These are phyloP conservation scores for Sugiyamaella xylanicola DNA, from an alignment of 1,139 yeast genomes.

Conservation along the genomic window DNA sequence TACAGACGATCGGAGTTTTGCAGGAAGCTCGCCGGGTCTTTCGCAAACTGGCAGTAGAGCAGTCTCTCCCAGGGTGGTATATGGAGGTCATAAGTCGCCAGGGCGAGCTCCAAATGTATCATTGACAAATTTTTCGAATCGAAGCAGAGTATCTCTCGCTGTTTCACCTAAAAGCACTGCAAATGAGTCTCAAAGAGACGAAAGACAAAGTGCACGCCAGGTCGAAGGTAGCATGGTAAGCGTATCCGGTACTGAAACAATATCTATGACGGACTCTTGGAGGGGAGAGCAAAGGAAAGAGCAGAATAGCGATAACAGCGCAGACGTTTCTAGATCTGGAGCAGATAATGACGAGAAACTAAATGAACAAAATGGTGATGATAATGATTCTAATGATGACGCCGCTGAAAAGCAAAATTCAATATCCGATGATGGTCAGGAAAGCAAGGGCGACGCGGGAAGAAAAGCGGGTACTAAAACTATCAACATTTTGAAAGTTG, in stretches of 20 bases:
- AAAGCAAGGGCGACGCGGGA: slow-evolving; percentile 2
- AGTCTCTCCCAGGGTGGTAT: slow-evolving; percentile 3
- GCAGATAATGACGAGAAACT: background rate
- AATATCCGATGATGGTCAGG: background rate
- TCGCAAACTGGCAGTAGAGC: background rate
- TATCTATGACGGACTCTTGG: background rate
- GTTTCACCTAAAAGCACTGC: background rate
- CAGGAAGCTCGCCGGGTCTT: background rate
- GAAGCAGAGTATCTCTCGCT: slow-evolving; percentile 7
- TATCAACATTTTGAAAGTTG: slow-evolving; percentile 3
- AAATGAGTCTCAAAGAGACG: background rate
- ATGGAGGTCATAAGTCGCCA: slow-evolving; percentile 5
- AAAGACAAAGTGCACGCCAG: background rate
- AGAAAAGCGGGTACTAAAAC: background rate
- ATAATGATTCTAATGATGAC: background rate
- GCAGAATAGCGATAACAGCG: background rate
- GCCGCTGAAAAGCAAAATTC: background rate
- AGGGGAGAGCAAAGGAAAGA: background rate
- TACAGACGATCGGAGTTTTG: slow-evolving; percentile 9
- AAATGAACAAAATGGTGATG: background rate
- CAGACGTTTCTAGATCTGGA: background rate
- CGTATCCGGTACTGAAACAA: background rate
- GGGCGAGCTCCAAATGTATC: slow-evolving; percentile 1
- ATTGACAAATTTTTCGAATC: slow-evolving; percentile 12
- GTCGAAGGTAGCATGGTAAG: background rate